Conservation (phyloP, 108 stramenopile species). For the Cyclotella cryptica region DNA sequence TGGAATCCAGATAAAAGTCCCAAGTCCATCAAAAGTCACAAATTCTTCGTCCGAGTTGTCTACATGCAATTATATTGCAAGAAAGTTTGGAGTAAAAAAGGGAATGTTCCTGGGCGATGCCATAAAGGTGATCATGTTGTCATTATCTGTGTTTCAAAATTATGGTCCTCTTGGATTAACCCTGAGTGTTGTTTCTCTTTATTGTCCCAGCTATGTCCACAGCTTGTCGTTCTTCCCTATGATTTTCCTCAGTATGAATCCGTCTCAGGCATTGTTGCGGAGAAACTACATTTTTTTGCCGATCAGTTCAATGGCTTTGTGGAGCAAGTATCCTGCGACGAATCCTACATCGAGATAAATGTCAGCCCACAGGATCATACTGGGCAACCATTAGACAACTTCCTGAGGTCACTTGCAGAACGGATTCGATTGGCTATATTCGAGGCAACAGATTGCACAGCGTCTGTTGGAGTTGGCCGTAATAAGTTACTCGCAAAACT, state of each 20-base stretch:
- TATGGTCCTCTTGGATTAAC: not conserved
- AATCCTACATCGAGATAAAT: conserved; percentile 85
- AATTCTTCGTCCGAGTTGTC: conserved; percentile 89
- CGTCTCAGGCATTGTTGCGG: conserved; percentile 79
- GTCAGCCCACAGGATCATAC: conserved; percentile 41
- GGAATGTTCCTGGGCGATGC: conserved; percentile 94
- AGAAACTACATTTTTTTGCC: conserved; percentile 66
- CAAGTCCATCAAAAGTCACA: conserved; percentile 28
- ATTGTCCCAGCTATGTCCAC: conserved; percentile 73
- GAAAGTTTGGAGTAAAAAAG: conserved; percentile 87
- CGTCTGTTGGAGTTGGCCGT: conserved; percentile 83
- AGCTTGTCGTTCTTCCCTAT: conserved; percentile 88
- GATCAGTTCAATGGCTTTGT: conserved; percentile 75
- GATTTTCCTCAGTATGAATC: conserved; percentile 91
- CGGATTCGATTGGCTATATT: conserved; percentile 76
- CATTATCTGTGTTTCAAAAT: not conserved
- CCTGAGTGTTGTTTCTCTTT: not conserved
- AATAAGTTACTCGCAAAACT: conserved; percentile 92
- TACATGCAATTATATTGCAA: conserved; percentile 94
- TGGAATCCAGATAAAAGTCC: conserved; percentile 9
- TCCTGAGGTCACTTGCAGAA: conserved; percentile 40
- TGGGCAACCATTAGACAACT: conserved; percentile 30
- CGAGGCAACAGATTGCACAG: conserved; percentile 85
- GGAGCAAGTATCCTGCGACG: conserved; percentile 93
- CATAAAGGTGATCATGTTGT: conserved; percentile 34